Evolutionary conservation across 768 basidiomycete genomes (phyloP), one percentile per base, ranked within the genome.

Genomic region (Lentinula raphanica): DNA sequence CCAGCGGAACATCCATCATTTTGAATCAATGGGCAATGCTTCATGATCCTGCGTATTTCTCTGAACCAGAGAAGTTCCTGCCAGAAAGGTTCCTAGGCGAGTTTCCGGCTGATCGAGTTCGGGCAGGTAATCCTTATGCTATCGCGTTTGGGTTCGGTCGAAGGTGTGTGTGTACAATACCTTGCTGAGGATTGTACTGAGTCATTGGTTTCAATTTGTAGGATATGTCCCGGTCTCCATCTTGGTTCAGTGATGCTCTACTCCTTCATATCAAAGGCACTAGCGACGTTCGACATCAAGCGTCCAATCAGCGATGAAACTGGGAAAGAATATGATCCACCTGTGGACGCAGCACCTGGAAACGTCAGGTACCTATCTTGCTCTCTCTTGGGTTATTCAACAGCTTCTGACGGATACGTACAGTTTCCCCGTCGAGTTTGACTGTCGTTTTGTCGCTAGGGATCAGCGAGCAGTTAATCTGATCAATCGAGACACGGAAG

Each of bases 21-120:
- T 59, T 70, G 3, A 74, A 74, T 56, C 58, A 61, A 32, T 70
- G 49, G 61, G 62, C 29, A 63, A 51, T 71, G 71, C 72, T 27
- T 27, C 59, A 49, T 19, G 56, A 57, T 19, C 12, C 53, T 12
- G 15, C 36, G 19, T 44, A 54, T 29, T 54, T 54, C 19, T 44
- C 53, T 54, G 36, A 54, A 5, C 53, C 53, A 1, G 53, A 54
- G 4, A 44, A 39, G 6, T 54, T 54, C 36, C 23, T 40, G 1
- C 53, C 53, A 15, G 53, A 54, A 31, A 12, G 53, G 17, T 54
- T 54, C 38, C 40, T 54, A 17, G 49, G 49, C 5, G 29, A 50
- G 15, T 50, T 32, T 36, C 49, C 49, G 19, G 31, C 29, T 35
- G 49, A 50, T 50, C 49, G 36, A 11, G 49, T 50, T 35, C 49